Conservation (phyloP, 2,329 filamentous ascomycete genomes). For the Plenodomus lindquistii region DNA sequence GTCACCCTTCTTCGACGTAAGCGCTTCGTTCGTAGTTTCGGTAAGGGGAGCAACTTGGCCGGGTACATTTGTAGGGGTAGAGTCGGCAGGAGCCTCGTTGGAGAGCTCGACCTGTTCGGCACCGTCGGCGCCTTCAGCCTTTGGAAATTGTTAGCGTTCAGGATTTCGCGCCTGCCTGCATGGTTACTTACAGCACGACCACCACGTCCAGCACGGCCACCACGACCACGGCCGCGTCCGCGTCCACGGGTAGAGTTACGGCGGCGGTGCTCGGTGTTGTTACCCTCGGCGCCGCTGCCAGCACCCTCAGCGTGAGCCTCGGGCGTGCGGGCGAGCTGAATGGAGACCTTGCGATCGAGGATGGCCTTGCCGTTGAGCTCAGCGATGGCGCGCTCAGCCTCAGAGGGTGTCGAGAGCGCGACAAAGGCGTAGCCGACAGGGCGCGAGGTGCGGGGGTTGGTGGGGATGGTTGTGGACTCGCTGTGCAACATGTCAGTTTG, state of each 20-base stretch:
- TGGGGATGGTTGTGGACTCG: constrained; percentile 98
- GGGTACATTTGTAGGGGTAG: constrained; percentile 55
- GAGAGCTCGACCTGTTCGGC: constrained; percentile 52
- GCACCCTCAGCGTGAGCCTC: constrained; percentile 78
- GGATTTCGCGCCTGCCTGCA: neutral
- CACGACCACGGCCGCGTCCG: constrained; percentile 63
- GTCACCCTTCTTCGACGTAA: constrained; percentile 59
- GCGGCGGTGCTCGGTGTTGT: constrained; percentile 64
- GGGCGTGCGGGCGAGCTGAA: constrained; percentile 97
- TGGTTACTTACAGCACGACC: constrained; percentile 65
- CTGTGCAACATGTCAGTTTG: constrained; percentile 55
- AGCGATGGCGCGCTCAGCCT: constrained; percentile 92
- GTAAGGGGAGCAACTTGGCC: constrained; percentile 55
- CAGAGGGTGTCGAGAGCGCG: constrained; percentile 89
- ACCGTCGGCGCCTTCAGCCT: constrained; percentile 50
- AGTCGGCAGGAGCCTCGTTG: constrained; percentile 49
- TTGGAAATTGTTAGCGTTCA: constrained; percentile 29
- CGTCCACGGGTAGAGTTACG: constrained; percentile 60
- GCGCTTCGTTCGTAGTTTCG: constrained; percentile 57
- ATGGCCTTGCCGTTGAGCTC: constrained; percentile 98
- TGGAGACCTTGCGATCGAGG: constrained; percentile 97
- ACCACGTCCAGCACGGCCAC: constrained; percentile 63
- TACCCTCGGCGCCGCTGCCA: constrained; percentile 74
- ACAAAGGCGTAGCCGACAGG: constrained; percentile 99
- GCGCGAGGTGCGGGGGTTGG: constrained; percentile 98